phyloP scores from a whole-genome alignment of 108 stramenopile genomes.

The Nitzschia palea region DNA sequence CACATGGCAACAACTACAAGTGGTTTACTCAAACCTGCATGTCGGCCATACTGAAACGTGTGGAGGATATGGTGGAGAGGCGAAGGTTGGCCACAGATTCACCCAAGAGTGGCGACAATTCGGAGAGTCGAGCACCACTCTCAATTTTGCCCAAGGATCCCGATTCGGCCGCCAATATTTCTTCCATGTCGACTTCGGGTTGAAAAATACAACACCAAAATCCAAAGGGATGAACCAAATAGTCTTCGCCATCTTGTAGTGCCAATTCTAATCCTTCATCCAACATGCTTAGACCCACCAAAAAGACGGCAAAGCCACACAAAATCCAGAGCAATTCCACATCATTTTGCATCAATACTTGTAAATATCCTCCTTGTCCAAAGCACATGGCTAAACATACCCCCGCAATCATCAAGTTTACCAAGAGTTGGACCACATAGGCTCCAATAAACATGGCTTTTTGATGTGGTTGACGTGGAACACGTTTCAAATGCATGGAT shows the following conservation, averaged over 20 bases:
- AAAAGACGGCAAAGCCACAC: constrained; percentile 51
- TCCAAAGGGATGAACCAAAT: constrained; percentile 76
- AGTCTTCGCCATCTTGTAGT: constrained; percentile 50
- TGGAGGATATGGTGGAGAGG: background rate
- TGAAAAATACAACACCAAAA: constrained; percentile 71
- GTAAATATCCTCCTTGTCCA: constrained; percentile 50
- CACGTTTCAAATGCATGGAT: constrained; percentile 79
- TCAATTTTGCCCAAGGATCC: background rate
- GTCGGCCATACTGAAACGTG: no score
- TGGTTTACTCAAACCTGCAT: no score
- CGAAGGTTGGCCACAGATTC: constrained; percentile 37
- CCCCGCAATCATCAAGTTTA: constrained; percentile 47
- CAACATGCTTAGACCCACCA: constrained; percentile 66
- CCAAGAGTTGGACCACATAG: constrained; percentile 61
- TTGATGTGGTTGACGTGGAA: constrained; percentile 53
- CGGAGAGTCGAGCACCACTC: constrained; percentile 18
- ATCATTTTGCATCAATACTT: constrained; percentile 63
- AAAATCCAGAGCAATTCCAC: constrained; percentile 67
- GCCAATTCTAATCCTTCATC: constrained; percentile 78
- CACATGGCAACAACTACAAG: no score
- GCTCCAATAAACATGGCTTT: constrained; percentile 63
- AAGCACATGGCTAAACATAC: constrained; percentile 53
- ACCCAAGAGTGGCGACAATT: constrained; percentile 40
- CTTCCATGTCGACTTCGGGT: constrained; percentile 25
- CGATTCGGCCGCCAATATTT: constrained; percentile 12